Conservation (phyloP, 2,329 filamentous ascomycete genomes). For the Magnaporthiopsis rhizophila region DNA sequence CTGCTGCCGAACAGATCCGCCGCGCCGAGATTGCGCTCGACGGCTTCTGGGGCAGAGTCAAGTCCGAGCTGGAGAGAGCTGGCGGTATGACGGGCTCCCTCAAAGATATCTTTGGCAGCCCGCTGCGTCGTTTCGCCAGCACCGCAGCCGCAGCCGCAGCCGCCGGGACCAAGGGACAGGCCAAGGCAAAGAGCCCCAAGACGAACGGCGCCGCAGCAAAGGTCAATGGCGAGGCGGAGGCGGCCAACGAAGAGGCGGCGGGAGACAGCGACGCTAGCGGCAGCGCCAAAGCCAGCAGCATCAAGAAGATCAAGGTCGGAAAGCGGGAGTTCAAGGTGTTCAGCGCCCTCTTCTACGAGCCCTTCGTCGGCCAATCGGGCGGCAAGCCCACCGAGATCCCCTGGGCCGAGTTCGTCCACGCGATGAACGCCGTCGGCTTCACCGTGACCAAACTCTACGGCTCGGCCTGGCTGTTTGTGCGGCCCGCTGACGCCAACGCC, state of each 20-base stretch:
- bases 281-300: background rate
- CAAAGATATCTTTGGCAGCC: constrained; percentile 7
- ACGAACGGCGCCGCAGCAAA: background rate
- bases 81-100: constrained; percentile 10
- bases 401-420: constrained; percentile 12
- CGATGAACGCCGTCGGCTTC: constrained; percentile 10
- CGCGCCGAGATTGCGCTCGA: constrained; percentile 8
- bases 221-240: background rate
- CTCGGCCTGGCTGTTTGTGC: constrained; percentile 13
- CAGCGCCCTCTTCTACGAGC: constrained; percentile 11
- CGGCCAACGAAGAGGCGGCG: background rate
- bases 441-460: constrained; percentile 10
- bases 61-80: constrained; percentile 8
- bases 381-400: constrained; percentile 9
- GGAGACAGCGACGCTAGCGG: background rate
- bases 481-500: background rate
- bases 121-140: constrained; percentile 2
- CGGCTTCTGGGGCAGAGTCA: constrained; percentile 10
- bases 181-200: background rate
- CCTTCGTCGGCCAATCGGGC: background rate
- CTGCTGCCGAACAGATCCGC: constrained; percentile 4
- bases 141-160: background rate
- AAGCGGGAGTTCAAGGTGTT: constrained; percentile 11
- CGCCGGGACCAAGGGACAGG: background rate
- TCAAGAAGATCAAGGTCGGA: constrained; percentile 6